A percentile compares a stretch with the other conserved stretches of the same genome.
Evolutionary conservation across 371 early-diverging fungal species (phyloP).

Genomic region (Dinochytrium kinnereticum): DNA sequence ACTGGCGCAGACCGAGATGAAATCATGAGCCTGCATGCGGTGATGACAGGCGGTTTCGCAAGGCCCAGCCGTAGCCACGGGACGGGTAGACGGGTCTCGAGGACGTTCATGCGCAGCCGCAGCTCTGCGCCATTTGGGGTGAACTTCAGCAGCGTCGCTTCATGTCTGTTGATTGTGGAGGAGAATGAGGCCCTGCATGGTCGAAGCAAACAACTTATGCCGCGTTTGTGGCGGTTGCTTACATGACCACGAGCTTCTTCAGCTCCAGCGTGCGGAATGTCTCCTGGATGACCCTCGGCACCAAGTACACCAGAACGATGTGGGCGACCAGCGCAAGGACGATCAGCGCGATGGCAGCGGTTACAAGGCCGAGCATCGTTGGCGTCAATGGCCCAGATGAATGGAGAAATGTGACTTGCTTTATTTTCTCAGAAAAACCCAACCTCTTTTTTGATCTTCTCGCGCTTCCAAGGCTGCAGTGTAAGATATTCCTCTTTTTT

Average conservation of each 20-base stretch:
- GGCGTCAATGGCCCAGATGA: too few relatives aligned
- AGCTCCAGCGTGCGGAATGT: neutral
- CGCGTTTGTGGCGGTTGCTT: too few relatives aligned
- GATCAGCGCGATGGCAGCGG: neutral
- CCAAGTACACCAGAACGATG: neutral
- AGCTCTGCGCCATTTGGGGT: slow-evolving; percentile 4
- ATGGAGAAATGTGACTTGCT: neutral
- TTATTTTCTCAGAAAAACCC: slow-evolving; percentile 36
- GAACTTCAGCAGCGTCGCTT: neutral
- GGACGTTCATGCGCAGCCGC: slow-evolving; percentile 12
- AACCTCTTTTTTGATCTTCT: slow-evolving; percentile 29
- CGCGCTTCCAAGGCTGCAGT: slow-evolving; percentile 44
- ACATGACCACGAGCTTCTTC: slow-evolving; percentile 14
- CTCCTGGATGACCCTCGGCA: slow-evolving; percentile 12
- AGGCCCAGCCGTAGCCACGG: slow-evolving; percentile 15
- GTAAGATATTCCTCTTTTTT: slow-evolving; percentile 24
- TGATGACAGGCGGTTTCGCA: slow-evolving; percentile 5
- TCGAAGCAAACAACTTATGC: neutral
- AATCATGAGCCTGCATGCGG: neutral
- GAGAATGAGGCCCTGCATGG: neutral
- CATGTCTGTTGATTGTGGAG: slow-evolving; percentile 8
- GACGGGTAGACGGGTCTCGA: slow-evolving; percentile 11
- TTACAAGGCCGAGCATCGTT: neutral
- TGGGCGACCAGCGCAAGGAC: neutral
- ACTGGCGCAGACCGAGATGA: neutral